phyloP scores from a whole-genome alignment of 139 green algal species.

The Microglena sp. region DNA sequence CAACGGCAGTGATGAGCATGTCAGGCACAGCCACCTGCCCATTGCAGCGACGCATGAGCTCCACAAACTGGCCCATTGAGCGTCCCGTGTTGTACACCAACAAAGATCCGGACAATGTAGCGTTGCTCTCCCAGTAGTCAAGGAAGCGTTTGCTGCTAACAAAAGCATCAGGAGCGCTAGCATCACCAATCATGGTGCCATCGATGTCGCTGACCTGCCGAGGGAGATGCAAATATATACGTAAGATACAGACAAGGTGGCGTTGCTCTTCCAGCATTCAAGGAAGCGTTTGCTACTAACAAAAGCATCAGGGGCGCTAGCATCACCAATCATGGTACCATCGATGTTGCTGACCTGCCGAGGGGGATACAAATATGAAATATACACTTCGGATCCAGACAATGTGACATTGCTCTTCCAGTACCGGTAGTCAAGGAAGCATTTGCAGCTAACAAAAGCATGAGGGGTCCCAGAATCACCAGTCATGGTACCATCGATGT shows the following conservation, averaged over 20 bases:
- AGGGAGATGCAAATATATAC: too few relatives aligned
- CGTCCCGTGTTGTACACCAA: constrained; percentile 67
- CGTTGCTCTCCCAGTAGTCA: constrained; percentile 68
- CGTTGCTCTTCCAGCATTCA: constrained; percentile 67
- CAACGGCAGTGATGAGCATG: constrained; percentile 5
- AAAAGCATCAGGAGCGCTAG: constrained; percentile 18
- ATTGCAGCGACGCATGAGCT: constrained; percentile 54
- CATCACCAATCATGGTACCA: constrained; percentile 39
- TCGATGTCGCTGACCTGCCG: constrained; percentile 36
- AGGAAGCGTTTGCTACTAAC: constrained; percentile 36
- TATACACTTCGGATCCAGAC: constrained; percentile 8
- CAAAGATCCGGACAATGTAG: constrained; percentile 38
- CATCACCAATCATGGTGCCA: constrained; percentile 39
- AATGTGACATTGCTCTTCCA: constrained; percentile 68
- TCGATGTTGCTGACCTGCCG: constrained; percentile 35
- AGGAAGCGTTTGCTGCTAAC: constrained; percentile 36
- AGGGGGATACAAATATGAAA: too few relatives aligned
- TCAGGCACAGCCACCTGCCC: constrained; percentile 17
- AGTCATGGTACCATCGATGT: constrained; percentile 42
- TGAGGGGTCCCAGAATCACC: constrained; percentile 18
- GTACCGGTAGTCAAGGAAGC: constrained; percentile 66
- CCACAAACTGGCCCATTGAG: constrained; percentile 64
- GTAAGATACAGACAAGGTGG: constrained; percentile 32
- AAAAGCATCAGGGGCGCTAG: constrained; percentile 18
- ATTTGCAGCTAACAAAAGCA: constrained; percentile 14